Evolutionary conservation across 192 early-diverging fungal genomes (phyloP).

Genomic region (Backusella psychrophila): DNA sequence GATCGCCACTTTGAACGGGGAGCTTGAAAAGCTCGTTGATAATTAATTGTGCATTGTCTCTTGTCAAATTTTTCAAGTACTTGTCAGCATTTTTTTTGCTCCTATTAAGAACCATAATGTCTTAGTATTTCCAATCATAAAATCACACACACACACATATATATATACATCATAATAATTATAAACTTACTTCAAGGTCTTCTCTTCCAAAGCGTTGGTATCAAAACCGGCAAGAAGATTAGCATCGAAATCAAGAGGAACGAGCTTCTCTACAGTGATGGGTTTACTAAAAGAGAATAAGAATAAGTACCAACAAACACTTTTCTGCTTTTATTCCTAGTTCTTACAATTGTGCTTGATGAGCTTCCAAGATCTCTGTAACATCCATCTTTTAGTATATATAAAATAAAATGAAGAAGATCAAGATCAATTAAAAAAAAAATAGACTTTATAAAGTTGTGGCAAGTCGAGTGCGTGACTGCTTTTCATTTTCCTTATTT

Average conservation of each 20-base stretch:
- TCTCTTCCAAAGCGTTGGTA: conserved; percentile 74
- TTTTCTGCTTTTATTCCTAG: neutral
- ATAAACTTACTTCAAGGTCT: conserved; percentile 45
- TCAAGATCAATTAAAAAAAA: conserved; percentile 8
- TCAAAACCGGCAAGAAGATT: conserved; percentile 82
- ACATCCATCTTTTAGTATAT: conserved; percentile 53
- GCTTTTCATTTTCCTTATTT: neutral
- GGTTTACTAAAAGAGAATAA: conserved; percentile 48
- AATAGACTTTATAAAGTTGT: neutral
- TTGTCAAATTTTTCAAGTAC: conserved; percentile 66
- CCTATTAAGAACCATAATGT: neutral
- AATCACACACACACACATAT: neutral
- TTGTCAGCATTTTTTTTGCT: conserved; percentile 46
- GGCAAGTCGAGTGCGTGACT: neutral
- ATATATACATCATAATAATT: no score
- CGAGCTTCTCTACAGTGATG: conserved; percentile 76
- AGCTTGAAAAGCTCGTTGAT: conserved; percentile 88
- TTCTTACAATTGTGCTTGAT: conserved; percentile 60
- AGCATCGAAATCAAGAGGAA: conserved; percentile 87
- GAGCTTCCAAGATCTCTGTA: conserved; percentile 63
- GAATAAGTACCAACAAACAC: neutral
- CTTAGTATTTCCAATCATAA: neutral
- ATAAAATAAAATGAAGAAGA: neutral
- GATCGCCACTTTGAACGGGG: conserved; percentile 62
- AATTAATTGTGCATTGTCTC: conserved; percentile 83